Evolutionary conservation across 495 filamentous ascomycete genomes (phyloP).

Genomic region (Lasiosphaeria hispida): DNA sequence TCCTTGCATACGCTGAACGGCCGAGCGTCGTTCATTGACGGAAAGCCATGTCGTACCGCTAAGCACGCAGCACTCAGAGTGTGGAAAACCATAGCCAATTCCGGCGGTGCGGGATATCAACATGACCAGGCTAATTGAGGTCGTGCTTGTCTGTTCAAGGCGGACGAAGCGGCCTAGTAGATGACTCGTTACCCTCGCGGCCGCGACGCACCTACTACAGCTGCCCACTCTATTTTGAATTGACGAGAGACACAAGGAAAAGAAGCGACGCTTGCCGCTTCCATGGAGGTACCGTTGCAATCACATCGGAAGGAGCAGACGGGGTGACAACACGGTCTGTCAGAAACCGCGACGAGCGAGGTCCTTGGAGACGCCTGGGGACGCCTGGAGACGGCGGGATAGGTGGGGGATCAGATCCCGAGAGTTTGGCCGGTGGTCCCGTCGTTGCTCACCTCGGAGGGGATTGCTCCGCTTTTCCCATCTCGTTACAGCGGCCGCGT

Average conservation of each 20-base stretch:
- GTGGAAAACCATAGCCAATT: not conserved
- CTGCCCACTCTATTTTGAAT: too few relatives aligned
- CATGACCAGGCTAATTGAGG: constrained; percentile 3
- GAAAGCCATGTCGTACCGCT: not conserved
- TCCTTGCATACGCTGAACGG: not conserved
- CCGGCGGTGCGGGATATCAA: not conserved
- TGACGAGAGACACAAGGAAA: too few relatives aligned
- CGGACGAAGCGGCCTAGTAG: too few relatives aligned
- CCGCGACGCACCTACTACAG: too few relatives aligned
- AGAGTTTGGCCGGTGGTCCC: not conserved
- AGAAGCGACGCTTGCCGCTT: too few relatives aligned
- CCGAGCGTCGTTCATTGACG: not conserved
- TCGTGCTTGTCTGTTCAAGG: too few relatives aligned
- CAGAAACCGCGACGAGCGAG: too few relatives aligned
- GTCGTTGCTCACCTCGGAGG: constrained; percentile 5
- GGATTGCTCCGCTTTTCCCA: constrained; percentile 6
- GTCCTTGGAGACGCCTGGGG: too few relatives aligned
- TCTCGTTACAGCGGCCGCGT: not conserved
- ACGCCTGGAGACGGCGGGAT: not conserved
- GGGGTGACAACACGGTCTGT: too few relatives aligned
- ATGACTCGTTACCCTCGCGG: too few relatives aligned
- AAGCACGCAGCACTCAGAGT: not conserved
- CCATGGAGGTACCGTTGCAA: too few relatives aligned
- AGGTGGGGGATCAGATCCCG: not conserved
- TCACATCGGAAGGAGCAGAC: too few relatives aligned